Evolutionary conservation across 1,284 basidiomycete genomes (phyloP), one percentile per base, ranked within the genome.

Genomic region (Boletus subluridellus): DNA sequence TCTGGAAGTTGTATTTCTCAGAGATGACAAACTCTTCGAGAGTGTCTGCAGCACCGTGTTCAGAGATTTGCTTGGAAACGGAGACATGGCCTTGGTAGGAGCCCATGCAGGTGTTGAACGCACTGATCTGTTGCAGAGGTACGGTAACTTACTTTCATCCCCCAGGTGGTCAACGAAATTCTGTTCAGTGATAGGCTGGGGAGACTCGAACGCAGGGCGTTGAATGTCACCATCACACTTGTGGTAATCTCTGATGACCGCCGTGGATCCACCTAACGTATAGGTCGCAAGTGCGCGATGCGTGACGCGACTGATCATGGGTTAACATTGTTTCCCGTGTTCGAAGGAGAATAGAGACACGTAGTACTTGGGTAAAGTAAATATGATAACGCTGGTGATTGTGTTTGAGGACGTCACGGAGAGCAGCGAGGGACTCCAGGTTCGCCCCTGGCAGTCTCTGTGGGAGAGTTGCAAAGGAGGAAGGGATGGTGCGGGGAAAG

Each of bases 11-110:
- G 34, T 77, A 79, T 45, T 77, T 73, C 3, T 73, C 64, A 2
- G 84, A 81, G 64, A 89, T 86, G 9, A 89, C 60, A 59, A 80
- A 86, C 45, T 82, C 76, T 60, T 88, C 82, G 6, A 89, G 55
- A 0, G 77, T 75, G 1, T 70, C 65, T 2, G 70, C 63, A 1
- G 77, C 68, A 4, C 81, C 80, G 21, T 78, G 74, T 21, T 77
- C 70, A 35, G 77, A 66, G 10, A 87, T 65, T 11, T 76, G 67
- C 0, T 76, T 66, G 10, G 73, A 73, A 72, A 88, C 89, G 71
- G 72, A 59, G 30, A 85, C 63, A 63, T 88, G 90, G 1, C 78
- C 79, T 11, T 76, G 69, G 63, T 84, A 89, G 65, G 77, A 88
- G 5, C 86, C 87, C 49, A 12, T 44, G 30, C 30, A 8, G 0